These are phyloP conservation scores for Trifolium subterraneum DNA, from an alignment of 306 rosid species.

Conservation along the genomic window DNA sequence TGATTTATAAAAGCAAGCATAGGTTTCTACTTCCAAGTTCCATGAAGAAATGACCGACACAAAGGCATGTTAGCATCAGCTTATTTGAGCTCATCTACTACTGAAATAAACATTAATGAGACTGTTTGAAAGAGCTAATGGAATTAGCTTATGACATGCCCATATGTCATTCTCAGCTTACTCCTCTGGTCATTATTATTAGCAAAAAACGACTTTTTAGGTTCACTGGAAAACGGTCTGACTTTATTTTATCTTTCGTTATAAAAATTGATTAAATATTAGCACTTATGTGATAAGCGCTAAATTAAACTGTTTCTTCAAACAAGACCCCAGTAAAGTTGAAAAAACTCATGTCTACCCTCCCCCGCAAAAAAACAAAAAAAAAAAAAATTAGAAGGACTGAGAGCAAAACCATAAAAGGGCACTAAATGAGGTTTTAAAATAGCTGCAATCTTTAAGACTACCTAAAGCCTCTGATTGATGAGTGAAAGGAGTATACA, in stretches of 20 bases:
- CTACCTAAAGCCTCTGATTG: constrained; percentile 4
- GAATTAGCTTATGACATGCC: neutral
- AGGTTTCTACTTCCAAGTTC: constrained; percentile 22
- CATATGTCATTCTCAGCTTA: neutral
- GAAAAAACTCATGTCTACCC: neutral
- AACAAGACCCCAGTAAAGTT: neutral
- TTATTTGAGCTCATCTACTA: neutral
- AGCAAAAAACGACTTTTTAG: too few species aligned
- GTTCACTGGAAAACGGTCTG: neutral
- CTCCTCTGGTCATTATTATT: too few species aligned
- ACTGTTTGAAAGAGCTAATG: neutral
- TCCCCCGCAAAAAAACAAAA: neutral
- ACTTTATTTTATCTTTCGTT: neutral
- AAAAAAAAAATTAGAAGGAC: neutral
- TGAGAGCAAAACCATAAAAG: constrained; percentile 16
- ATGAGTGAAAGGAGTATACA: constrained; percentile 10
- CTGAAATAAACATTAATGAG: neutral
- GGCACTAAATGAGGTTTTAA: neutral
- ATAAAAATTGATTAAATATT: neutral
- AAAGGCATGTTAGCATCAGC: neutral
- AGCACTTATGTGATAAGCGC: neutral
- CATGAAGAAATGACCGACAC: neutral
- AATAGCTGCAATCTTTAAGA: neutral
- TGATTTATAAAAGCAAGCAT: constrained; percentile 17
- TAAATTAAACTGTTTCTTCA: neutral